Evolutionary conservation across 2,329 filamentous ascomycete species (phyloP).

Genomic region (Fusarium sublunatum): DNA sequence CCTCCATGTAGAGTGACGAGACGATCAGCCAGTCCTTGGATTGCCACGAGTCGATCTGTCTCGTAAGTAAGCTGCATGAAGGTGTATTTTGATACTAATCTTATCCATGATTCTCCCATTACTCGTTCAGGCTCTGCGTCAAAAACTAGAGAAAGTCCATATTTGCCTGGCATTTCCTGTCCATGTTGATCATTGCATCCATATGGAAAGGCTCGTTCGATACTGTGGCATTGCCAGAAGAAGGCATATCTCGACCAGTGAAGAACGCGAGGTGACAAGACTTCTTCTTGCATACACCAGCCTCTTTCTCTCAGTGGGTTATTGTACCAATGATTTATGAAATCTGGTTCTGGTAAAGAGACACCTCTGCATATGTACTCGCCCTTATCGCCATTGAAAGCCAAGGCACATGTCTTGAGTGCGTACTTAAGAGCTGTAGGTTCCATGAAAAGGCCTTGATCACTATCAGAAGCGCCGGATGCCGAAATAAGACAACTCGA

Average conservation of each 20-base stretch:
- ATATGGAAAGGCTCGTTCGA: neutral
- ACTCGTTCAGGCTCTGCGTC: neutral
- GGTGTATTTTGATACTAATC: neutral
- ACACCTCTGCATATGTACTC: slow-evolving; percentile 5
- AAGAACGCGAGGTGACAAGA: neutral
- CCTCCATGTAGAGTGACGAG: neutral
- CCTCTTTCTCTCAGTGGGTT: neutral
- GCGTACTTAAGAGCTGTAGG: neutral
- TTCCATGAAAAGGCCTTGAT: slow-evolving; percentile 9
- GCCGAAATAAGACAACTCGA: slow-evolving; percentile 19
- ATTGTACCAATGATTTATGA: neutral
- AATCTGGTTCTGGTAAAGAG: neutral
- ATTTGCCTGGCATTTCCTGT: neutral
- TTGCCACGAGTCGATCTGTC: slow-evolving; percentile 11
- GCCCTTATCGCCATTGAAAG: neutral
- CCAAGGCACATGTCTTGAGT: neutral
- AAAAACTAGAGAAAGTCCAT: neutral
- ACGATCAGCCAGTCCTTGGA: slow-evolving; percentile 15
- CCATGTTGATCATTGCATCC: neutral
- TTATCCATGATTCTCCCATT: neutral
- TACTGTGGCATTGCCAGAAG: neutral
- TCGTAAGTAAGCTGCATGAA: slow-evolving; percentile 16
- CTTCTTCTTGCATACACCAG: slow-evolving; percentile 6
- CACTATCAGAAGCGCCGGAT: slow-evolving; percentile 6
- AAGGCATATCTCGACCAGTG: neutral